Evolutionary conservation across 148 eudicot genomes (phyloP).

Genomic region (Rhododendron simsii): DNA sequence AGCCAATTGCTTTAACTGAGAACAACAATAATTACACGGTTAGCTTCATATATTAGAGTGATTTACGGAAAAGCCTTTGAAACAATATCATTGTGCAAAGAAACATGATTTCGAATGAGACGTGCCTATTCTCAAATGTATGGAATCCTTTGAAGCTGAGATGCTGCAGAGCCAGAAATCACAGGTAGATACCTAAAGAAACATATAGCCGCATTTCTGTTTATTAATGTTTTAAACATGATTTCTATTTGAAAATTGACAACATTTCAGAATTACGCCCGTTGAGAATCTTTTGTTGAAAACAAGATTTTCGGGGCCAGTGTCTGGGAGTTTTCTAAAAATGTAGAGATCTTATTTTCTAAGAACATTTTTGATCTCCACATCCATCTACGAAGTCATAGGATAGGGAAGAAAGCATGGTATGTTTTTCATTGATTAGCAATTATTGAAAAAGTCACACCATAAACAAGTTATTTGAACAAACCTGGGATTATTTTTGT

Average conservation of each 20-base stretch:
- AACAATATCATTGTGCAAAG: too few species aligned
- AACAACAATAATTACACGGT: too few species aligned
- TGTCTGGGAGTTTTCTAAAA: neutral
- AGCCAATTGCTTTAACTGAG: too few species aligned
- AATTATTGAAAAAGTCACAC: neutral
- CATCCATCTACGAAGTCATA: neutral
- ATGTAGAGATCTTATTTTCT: neutral
- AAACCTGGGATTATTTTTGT: too few species aligned
- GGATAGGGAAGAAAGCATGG: neutral
- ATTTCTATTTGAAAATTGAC: neutral
- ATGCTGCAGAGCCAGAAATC: constrained; percentile 91
- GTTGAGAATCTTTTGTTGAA: neutral
- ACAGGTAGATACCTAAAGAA: constrained; percentile 44
- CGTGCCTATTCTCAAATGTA: too few species aligned
- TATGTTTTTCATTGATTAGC: neutral
- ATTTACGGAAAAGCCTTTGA: too few species aligned
- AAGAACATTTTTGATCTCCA: neutral
- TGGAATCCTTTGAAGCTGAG: constrained; percentile 54
- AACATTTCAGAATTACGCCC: neutral
- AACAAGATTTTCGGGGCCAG: neutral
- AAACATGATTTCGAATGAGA: too few species aligned
- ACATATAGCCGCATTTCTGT: neutral
- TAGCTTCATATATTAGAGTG: too few species aligned
- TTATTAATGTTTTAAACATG: neutral
- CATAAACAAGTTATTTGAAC: neutral